A percentile compares a stretch with the other conserved stretches of the same genome.
phyloP scores from a whole-genome alignment of 139 green algal species.

The Picochlorum sp. region DNA sequence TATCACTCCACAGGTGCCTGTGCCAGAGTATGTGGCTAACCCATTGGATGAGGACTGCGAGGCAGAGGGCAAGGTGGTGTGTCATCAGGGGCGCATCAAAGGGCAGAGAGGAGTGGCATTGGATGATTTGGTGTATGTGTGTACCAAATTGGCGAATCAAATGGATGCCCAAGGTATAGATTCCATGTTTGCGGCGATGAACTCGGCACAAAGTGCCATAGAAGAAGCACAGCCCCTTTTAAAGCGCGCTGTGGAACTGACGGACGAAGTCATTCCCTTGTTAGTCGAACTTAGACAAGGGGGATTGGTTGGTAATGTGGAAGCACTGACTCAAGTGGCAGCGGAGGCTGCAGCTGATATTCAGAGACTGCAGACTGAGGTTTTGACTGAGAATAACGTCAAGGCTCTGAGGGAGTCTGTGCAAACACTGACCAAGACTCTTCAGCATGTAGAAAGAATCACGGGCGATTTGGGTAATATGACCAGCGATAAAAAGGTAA shows the following conservation, averaged over 20 bases:
- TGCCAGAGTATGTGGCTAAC: constrained; percentile 58
- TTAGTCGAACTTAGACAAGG: constrained; percentile 62
- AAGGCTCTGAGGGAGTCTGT: constrained; percentile 63
- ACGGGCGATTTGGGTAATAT: constrained; percentile 57
- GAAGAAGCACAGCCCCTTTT: constrained; percentile 67
- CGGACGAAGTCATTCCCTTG: constrained; percentile 64
- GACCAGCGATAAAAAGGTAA: constrained; percentile 62
- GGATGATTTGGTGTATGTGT: constrained; percentile 95
- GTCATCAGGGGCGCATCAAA: constrained; percentile 70
- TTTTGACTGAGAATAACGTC: constrained; percentile 91
- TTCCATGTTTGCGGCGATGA: constrained; percentile 71
- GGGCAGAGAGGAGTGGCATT: constrained; percentile 84
- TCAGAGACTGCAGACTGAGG: constrained; percentile 70
- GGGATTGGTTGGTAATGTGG: constrained; percentile 67
- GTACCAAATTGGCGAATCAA: constrained; percentile 74
- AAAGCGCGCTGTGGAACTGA: constrained; percentile 39
- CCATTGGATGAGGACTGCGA: constrained; percentile 71
- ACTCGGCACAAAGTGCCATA: constrained; percentile 54
- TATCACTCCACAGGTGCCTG: constrained; percentile 84
- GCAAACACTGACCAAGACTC: constrained; percentile 59
- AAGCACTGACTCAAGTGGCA: constrained; percentile 71
- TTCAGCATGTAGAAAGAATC: constrained; percentile 71
- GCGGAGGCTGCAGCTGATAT: constrained; percentile 73
- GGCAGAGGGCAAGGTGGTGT: constrained; percentile 86
- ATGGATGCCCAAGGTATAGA: constrained; percentile 73